Evolutionary conservation across 768 basidiomycete species (phyloP), one percentile per base, ranked within the genome.

Genomic region (Favolaschia claudopus): DNA sequence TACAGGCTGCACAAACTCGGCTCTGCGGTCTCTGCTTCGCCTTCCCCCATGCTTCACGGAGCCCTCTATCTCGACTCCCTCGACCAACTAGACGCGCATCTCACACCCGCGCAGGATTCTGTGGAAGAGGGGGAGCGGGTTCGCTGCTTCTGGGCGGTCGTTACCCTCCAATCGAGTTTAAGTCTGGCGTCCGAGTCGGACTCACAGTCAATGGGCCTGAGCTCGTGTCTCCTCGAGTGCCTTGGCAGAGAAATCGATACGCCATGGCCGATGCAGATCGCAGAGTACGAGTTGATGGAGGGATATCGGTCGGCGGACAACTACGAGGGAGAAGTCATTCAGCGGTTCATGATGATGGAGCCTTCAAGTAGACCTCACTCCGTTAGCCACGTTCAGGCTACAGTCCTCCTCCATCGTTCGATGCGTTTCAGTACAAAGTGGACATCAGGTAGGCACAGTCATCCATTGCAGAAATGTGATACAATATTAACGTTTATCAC

Each of bases 121-220:
- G 42, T 45, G 14, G 57, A 45, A 29, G 42, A 51, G 28, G 57
- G 49, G 5, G 57, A 58, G 27, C 48, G 33, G 1, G 20, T 58
- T 3, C 49, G 57, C 19, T 24, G 40, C 27, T 58, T 50, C 22
- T 58, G 57, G 57, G 43, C 57, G n/a, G 42, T 58, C 22, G 43
- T 58, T 6, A 43, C 20, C 28, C 33, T 58, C 4, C 57, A 58
- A 24, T 14, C 42, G 28, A 37, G 9, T 8, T 29, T 58, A 25
- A 37, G 20, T 24, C 48, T 58, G 7, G 49, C 54, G n/a, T 27
- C 13, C 15, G 28, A 36, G 4, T 44, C 36, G 5, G 32, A n/a
- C n/a, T n/a, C n/a, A n/a, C n/a, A n/a, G n/a, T n/a, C 54, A 3
- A 29, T 7, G 9, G 14, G 36, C n/a, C 22, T 38, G 2, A 36